Percentiles rank a stretch among this genome's conserved stretches.
Conservation (phyloP, 2,329 filamentous ascomycete species). For the Elsinoe necatrix region DNA sequence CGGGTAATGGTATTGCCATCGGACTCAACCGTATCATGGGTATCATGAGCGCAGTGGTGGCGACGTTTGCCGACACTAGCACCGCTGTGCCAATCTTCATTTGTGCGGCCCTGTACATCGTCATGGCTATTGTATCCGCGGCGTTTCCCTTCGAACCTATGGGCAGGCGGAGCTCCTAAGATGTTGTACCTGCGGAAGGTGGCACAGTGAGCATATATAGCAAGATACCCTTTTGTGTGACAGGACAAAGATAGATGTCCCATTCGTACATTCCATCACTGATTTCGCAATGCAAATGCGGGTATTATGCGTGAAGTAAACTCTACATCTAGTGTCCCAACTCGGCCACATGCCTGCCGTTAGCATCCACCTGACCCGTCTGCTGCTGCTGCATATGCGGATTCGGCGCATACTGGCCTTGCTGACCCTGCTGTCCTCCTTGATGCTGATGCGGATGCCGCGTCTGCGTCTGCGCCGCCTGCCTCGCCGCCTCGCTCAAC, state of each 20-base stretch:
- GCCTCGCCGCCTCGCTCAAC: constrained; percentile 4
- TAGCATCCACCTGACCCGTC: constrained; percentile 8
- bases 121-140: constrained; percentile 50
- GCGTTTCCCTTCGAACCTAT: constrained; percentile 61
- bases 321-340: not conserved
- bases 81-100: constrained; percentile 61
- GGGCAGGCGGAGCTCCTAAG: constrained; percentile 45
- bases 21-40: constrained; percentile 67
- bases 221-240: not conserved
- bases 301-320: not conserved
- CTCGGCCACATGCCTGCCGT: constrained; percentile 8
- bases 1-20: constrained; percentile 65
- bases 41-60: constrained; percentile 61
- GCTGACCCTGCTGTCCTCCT: not conserved
- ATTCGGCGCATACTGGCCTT: constrained; percentile 4
- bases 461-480: not conserved
- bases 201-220: not conserved
- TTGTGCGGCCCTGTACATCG: constrained; percentile 56
- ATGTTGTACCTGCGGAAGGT: not conserved
- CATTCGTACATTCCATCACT: not conserved
- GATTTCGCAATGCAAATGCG: not conserved
- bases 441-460: too few species aligned
- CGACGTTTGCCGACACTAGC: constrained; percentile 44
- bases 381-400: not conserved
- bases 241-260: not conserved